A percentile compares a stretch with the other conserved stretches of the same genome.
Conservation (phyloP, 768 basidiomycete species). For the Butyriboletus loyo region DNA sequence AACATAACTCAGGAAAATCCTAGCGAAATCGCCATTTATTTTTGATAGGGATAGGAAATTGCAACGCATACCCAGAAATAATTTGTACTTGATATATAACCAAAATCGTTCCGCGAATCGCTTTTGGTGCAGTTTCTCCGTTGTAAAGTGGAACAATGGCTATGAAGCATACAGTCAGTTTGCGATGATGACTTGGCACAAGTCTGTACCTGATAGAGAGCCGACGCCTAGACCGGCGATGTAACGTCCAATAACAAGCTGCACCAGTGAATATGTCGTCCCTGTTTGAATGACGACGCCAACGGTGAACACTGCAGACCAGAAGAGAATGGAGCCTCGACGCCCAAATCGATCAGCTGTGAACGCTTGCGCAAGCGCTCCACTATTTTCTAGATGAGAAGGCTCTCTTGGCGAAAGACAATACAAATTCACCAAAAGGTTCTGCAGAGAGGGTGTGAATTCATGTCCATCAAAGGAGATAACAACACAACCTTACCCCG, state of each 20-base stretch:
- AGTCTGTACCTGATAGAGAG: conserved; percentile 58
- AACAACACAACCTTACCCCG: conserved; percentile 43
- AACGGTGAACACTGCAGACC: conserved; percentile 69
- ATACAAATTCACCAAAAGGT: conserved; percentile 46
- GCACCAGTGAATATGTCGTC: conserved; percentile 54
- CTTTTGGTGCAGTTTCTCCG: conserved; percentile 75
- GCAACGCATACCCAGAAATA: conserved; percentile 54
- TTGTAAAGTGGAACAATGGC: conserved; percentile 69
- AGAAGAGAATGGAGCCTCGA: conserved; percentile 70
- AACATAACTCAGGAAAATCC: conserved; percentile 71
- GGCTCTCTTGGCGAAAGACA: not conserved
- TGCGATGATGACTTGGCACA: not conserved
- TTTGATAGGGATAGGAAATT: not conserved
- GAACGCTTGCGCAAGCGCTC: conserved; percentile 67
- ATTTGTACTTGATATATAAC: conserved; percentile 79
- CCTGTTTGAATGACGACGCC: conserved; percentile 71
- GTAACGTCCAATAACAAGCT: conserved; percentile 71
- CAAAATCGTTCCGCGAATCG: conserved; percentile 66
- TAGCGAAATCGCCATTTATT: conserved; percentile 19
- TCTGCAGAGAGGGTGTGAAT: conserved; percentile 21
- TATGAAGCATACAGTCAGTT: conserved; percentile 13
- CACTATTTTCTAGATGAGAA: conserved; percentile 34
- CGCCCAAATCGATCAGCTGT: conserved; percentile 73
- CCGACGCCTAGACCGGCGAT: conserved; percentile 78
- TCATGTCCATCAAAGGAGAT: not conserved